Percentiles rank a stretch among this genome's conserved stretches.
These are phyloP conservation scores for Fusarium agapanthi DNA, from an alignment of 2,329 filamentous ascomycete species.

Conservation along the genomic window DNA sequence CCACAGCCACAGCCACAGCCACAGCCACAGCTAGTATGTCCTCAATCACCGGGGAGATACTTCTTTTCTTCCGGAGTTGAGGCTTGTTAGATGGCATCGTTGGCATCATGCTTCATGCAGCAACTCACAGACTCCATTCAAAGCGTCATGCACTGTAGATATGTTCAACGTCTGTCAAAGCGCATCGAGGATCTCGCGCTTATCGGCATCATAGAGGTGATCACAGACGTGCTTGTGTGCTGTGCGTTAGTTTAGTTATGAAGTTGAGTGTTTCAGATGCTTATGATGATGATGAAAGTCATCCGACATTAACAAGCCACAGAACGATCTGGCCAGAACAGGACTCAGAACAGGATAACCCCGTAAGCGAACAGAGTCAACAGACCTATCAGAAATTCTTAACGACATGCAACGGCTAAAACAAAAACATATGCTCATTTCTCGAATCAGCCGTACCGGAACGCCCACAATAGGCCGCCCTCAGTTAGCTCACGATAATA, in stretches of 20 bases:
- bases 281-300: neutral
- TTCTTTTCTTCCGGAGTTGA: neutral
- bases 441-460: neutral
- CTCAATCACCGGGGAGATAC: neutral
- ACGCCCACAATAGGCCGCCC: constrained; percentile 13
- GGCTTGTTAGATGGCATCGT: neutral
- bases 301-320: constrained; percentile 14
- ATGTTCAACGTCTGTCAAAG: constrained; percentile 20
- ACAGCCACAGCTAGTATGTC: neutral
- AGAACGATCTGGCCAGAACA: neutral
- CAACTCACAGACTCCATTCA: constrained; percentile 7
- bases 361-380: neutral
- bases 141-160: constrained; percentile 13
- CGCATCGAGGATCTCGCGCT: constrained; percentile 16
- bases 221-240: neutral
- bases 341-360: neutral
- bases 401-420: constrained; percentile 4
- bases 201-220: neutral
- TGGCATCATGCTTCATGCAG: constrained; percentile 16
- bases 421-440: constrained; percentile 10
- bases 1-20: neutral
- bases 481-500: neutral
- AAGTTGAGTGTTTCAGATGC: constrained; percentile 13
- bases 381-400: constrained; percentile 2
- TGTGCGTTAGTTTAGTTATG: constrained; percentile 10